These are phyloP conservation scores for Didymellaceae sp. DNA, from an alignment of 2,329 filamentous ascomycete species.

Conservation along the genomic window DNA sequence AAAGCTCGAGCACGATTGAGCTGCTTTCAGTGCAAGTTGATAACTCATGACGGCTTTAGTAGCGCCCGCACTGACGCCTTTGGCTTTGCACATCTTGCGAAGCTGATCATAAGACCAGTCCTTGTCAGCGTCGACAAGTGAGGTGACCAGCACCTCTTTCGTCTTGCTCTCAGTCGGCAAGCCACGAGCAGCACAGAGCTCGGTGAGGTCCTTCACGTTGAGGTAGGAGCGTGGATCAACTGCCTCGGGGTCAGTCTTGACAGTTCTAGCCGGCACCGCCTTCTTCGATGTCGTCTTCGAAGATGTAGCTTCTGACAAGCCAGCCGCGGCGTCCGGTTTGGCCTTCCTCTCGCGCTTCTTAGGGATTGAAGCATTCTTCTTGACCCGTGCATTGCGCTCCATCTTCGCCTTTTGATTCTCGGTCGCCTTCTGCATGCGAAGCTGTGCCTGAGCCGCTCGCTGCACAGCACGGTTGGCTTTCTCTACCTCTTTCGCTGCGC, in stretches of 20 bases:
- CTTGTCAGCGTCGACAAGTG: constrained; percentile 33
- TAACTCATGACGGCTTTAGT: constrained; percentile 35
- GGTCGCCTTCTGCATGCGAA: constrained; percentile 21
- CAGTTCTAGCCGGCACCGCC: constrained; percentile 11
- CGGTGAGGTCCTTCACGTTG: constrained; percentile 27
- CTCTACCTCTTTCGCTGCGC: constrained; percentile 20
- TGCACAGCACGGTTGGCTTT: constrained; percentile 32
- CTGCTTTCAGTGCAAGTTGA: constrained; percentile 34
- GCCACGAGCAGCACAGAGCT: constrained; percentile 30
- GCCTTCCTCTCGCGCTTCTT: constrained; percentile 6
- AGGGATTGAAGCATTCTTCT: constrained; percentile 10
- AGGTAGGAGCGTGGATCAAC: constrained; percentile 37
- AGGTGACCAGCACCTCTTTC: constrained; percentile 29
- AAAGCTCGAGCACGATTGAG: constrained; percentile 27
- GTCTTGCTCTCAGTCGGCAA: constrained; percentile 18
- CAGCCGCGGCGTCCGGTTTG: neutral
- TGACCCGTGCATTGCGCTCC: constrained; percentile 26
- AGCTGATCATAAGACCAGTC: constrained; percentile 27
- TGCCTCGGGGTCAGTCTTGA: constrained; percentile 22
- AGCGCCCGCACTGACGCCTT: constrained; percentile 28
- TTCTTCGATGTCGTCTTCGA: neutral
- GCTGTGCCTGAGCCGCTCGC: constrained; percentile 29
- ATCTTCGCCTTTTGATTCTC: constrained; percentile 26
- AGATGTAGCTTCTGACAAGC: neutral
- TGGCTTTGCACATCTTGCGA: constrained; percentile 29